These are phyloP conservation scores for Tolypocladium endophyticum DNA, from an alignment of 2,329 filamentous ascomycete species.

Conservation along the genomic window DNA sequence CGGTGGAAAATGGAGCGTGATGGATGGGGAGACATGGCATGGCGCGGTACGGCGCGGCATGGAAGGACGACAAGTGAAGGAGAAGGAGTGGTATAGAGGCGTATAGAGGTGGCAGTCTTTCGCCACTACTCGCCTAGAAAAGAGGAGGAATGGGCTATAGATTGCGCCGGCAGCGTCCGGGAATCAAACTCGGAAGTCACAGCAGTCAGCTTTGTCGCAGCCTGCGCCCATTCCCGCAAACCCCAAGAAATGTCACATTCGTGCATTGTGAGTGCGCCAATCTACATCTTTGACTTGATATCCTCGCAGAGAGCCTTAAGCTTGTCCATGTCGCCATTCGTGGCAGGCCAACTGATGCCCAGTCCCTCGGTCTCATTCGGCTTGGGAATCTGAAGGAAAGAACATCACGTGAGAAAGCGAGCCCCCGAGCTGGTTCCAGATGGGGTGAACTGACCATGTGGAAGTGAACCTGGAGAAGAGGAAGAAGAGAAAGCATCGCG, in stretches of 20 bases:
- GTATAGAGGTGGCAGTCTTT: not conserved
- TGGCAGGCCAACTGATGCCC: slow-evolving; percentile 67
- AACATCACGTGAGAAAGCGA: not conserved
- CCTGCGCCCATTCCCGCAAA: not conserved
- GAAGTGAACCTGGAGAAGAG: slow-evolving; percentile 61
- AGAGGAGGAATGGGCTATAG: not conserved
- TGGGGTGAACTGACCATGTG: slow-evolving; percentile 57
- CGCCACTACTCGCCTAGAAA: not conserved
- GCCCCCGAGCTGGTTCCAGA: not conserved
- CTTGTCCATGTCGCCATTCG: slow-evolving; percentile 68
- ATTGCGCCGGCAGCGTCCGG: not conserved
- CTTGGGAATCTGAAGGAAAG: slow-evolving; percentile 69
- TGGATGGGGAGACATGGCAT: not conserved
- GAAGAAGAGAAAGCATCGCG: not conserved
- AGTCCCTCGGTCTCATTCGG: slow-evolving; percentile 75
- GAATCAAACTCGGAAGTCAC: not conserved
- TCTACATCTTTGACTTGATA: slow-evolving; percentile 79
- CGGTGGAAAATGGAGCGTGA: slow-evolving; percentile 28
- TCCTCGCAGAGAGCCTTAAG: slow-evolving; percentile 73
- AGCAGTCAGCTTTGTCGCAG: not conserved
- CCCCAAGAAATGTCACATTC: no score
- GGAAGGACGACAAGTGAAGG: not conserved
- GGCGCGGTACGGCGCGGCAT: not conserved
- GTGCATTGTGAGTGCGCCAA: not conserved
- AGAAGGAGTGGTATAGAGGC: no score